Evolutionary conservation across 2,329 filamentous ascomycete species (phyloP), one percentile per base, ranked within the genome.

Genomic region (Cercospora sp.): DNA sequence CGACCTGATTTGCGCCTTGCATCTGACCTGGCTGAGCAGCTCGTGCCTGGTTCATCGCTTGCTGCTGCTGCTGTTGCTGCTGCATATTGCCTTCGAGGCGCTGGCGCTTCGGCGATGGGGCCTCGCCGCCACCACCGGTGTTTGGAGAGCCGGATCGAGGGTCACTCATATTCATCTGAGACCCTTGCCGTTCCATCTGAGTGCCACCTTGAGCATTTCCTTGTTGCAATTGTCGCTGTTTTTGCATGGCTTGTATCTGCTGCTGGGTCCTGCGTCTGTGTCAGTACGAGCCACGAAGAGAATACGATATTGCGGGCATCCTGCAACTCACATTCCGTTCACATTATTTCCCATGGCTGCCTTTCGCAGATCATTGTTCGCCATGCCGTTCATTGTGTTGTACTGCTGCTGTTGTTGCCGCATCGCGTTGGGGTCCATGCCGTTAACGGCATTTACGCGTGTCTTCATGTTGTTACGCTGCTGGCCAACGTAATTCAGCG

Each of bases 21-120:
- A 74, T 73, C 62, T 75, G 74, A 61, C 72, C 73, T 45, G 73
- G 74, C 63, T 73, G 76, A 60, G 74, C 76, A 65, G 74, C 74
- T 64, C 76, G 75, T 53, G 67, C 67, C 64, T 71, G 73, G 57
- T 72, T 90, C 62, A 64, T 64, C n/a, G 62, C 62, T 51, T 57
- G 48, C 48, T 64, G 61, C 48, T 64, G 61, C 60, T 63, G 60
- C 45, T 64, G 48, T 86, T 94, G 91, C 74, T 90, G 90, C 76
- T 89, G 89, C 70, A 89, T 89, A 78, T 92, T 92, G 76, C 69
- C 69, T 72, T 94, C 92, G 69, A 97, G 87, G 66, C 94, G 91
- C 67, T 90, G 92, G 76, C 94, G 88, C 83, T 98, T 98, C 1
- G 94, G 94, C 33, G 94, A 98, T 4, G 93, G 93, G 28, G 92